phyloP scores from a whole-genome alignment of 257 asterid species.

The Solanum pinnatisectum region DNA sequence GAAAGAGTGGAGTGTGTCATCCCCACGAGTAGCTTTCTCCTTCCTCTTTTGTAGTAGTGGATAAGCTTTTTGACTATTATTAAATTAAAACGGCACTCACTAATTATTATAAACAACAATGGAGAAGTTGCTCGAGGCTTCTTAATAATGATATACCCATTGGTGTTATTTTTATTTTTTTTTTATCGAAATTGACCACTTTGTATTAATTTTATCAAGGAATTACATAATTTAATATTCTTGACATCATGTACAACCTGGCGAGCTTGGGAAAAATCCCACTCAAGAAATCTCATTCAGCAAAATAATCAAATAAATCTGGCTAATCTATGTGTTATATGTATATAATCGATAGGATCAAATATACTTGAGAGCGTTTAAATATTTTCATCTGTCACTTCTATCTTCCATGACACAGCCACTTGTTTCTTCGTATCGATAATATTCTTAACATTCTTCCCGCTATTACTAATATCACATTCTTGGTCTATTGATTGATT shows the following conservation, averaged over 20 bases:
- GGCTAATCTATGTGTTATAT: too few relatives aligned
- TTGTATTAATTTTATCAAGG: background rate
- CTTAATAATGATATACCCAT: background rate
- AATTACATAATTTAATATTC: too few relatives aligned
- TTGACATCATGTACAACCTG: background rate
- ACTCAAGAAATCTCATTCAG: background rate
- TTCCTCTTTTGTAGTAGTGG: background rate
- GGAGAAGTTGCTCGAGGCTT: background rate
- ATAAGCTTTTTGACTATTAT: background rate
- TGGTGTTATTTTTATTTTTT: too few relatives aligned
- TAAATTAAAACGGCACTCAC: background rate
- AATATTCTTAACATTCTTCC: too few relatives aligned
- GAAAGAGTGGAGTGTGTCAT: background rate
- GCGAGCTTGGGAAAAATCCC: too few relatives aligned
- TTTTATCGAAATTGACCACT: too few relatives aligned
- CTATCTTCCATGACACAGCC: rapidly evolving
- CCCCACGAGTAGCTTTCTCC: background rate
- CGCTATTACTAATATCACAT: background rate
- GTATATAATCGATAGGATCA: background rate
- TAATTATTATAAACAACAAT: background rate
- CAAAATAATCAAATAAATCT: too few relatives aligned
- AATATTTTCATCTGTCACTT: too few relatives aligned
- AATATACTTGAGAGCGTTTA: rapidly evolving
- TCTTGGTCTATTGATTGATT: background rate
- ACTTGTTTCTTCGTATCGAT: too few relatives aligned